phyloP scores from a whole-genome alignment of 805 yeast species.

The Cyberlindnera bimundalis region DNA sequence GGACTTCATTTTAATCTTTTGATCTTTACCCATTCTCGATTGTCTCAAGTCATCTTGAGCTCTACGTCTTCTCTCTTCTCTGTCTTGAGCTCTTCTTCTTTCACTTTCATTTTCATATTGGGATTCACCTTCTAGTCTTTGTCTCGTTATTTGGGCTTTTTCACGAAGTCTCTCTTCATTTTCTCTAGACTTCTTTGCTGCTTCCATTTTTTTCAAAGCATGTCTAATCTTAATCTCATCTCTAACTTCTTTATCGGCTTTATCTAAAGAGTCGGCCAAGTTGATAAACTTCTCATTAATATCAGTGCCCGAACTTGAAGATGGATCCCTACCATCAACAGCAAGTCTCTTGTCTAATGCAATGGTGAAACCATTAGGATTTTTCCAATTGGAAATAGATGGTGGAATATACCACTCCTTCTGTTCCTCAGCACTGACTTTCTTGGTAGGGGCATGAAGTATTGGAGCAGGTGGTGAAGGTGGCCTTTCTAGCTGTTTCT shows the following conservation, averaged over 20 bases:
- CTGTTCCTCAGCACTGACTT: conserved; percentile 67
- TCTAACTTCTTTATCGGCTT: conserved; percentile 61
- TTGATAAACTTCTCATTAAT: conserved; percentile 57
- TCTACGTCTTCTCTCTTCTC: conserved; percentile 43
- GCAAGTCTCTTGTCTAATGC: conserved; percentile 73
- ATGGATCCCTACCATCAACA: conserved; percentile 39
- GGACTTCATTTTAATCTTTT: conserved; percentile 40
- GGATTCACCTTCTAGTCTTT: conserved; percentile 20
- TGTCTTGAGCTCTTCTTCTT: conserved; percentile 34
- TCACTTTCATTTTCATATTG: conserved; percentile 23
- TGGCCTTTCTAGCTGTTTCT: conserved; percentile 67
- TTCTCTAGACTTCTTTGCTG: conserved; percentile 45
- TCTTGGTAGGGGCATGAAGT: conserved; percentile 43
- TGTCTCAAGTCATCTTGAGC: conserved; percentile 45
- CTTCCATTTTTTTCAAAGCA: conserved; percentile 44
- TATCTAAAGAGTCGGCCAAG: conserved; percentile 67
- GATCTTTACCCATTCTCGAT: conserved; percentile 43
- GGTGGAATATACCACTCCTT: conserved; percentile 86
- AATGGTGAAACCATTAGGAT: conserved; percentile 84
- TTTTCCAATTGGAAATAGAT: conserved; percentile 93
- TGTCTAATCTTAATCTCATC: conserved; percentile 51
- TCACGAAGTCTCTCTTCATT: conserved; percentile 49
- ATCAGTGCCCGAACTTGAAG: conserved; percentile 31
- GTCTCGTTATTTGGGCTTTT: conserved; percentile 47
- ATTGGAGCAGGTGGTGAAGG: conserved; percentile 74